phyloP scores from a whole-genome alignment of 2,329 filamentous ascomycete genomes.

The Fusarium mangiferae region DNA sequence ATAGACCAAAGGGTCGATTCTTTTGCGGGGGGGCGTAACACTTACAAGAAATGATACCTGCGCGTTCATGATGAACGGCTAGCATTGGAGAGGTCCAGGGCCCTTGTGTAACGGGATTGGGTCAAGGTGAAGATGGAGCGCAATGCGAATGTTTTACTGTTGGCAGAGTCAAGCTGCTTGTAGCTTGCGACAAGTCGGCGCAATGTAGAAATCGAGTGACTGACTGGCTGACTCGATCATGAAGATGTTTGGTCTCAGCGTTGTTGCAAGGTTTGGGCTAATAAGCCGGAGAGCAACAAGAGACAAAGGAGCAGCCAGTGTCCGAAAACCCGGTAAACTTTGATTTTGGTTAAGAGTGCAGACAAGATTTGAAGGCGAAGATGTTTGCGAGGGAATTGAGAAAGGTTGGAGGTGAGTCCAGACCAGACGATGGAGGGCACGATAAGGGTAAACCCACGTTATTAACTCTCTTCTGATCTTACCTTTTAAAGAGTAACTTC shows the following conservation, averaged over 20 bases:
- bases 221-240: slow-evolving; percentile 32
- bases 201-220: slow-evolving; percentile 27
- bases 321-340: slow-evolving; percentile 31
- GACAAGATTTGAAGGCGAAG: slow-evolving; percentile 8
- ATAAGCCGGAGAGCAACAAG: slow-evolving; percentile 30
- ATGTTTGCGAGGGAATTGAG: slow-evolving; percentile 12
- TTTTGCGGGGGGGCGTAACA: slow-evolving; percentile 19
- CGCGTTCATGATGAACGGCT: slow-evolving; percentile 60
- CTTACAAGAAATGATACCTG: slow-evolving; percentile 68
- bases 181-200: slow-evolving; percentile 13
- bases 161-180: slow-evolving; percentile 8
- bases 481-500: slow-evolving; percentile 18
- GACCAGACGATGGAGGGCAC: slow-evolving; percentile 22
- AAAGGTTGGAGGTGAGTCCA: slow-evolving; percentile 19
- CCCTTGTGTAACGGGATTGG: slow-evolving; percentile 3
- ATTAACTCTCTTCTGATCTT: slow-evolving; percentile 38
- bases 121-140: neutral
- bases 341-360: slow-evolving; percentile 19
- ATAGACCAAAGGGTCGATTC: neutral
- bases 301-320: slow-evolving; percentile 16
- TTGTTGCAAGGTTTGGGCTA: slow-evolving; percentile 36
- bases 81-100: slow-evolving; percentile 8
- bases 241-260: slow-evolving; percentile 33
- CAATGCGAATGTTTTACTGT: slow-evolving; percentile 9
- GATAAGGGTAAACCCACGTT: slow-evolving; percentile 40